Evolutionary conservation across 768 basidiomycete species (phyloP).

Genomic region (Termitomyces sp.): DNA sequence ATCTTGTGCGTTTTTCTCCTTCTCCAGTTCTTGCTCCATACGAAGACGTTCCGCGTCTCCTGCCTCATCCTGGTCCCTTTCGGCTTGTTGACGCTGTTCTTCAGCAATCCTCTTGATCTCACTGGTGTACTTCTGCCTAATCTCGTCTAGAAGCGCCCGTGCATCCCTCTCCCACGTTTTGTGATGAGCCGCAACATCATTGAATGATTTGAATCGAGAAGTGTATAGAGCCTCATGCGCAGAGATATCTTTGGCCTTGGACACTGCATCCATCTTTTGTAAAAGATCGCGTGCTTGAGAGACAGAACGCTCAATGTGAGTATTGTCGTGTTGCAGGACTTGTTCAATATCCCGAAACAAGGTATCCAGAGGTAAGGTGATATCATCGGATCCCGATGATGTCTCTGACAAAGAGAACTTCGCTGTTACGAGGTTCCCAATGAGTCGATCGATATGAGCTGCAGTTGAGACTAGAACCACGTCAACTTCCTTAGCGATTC

Average conservation of each 20-base stretch:
- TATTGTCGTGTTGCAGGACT: slow-evolving; percentile 28
- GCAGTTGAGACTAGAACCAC: slow-evolving; percentile 30
- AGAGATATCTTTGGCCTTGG: slow-evolving; percentile 37
- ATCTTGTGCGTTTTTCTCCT: slow-evolving; percentile 17
- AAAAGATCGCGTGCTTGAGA: slow-evolving; percentile 53
- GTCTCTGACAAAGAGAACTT: slow-evolving; percentile 30
- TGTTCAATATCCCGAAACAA: slow-evolving; percentile 34
- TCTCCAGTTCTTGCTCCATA: slow-evolving; percentile 27
- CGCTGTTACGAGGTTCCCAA: slow-evolving; percentile 35
- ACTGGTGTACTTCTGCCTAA: slow-evolving; percentile 36
- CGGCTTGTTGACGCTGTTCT: slow-evolving; percentile 28
- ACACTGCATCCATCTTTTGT: slow-evolving; percentile 47
- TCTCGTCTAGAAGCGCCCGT: slow-evolving; percentile 33
- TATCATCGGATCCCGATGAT: slow-evolving; percentile 20
- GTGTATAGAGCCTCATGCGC: slow-evolving; percentile 46
- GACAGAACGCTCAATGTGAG: slow-evolving; percentile 41
- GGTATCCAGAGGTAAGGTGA: slow-evolving; percentile 29
- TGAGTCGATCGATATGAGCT: slow-evolving; percentile 34
- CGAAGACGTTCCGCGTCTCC: slow-evolving; percentile 33
- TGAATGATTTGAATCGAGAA: slow-evolving; percentile 44
- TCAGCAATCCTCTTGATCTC: slow-evolving; percentile 36
- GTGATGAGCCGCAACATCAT: slow-evolving; percentile 47
- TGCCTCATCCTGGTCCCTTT: slow-evolving; percentile 30
- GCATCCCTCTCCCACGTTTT: slow-evolving; percentile 45
- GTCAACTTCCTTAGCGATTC: slow-evolving; percentile 53